Evolutionary conservation across 2,329 filamentous ascomycete species (phyloP).

Genomic region (Hypoxylon sp.): DNA sequence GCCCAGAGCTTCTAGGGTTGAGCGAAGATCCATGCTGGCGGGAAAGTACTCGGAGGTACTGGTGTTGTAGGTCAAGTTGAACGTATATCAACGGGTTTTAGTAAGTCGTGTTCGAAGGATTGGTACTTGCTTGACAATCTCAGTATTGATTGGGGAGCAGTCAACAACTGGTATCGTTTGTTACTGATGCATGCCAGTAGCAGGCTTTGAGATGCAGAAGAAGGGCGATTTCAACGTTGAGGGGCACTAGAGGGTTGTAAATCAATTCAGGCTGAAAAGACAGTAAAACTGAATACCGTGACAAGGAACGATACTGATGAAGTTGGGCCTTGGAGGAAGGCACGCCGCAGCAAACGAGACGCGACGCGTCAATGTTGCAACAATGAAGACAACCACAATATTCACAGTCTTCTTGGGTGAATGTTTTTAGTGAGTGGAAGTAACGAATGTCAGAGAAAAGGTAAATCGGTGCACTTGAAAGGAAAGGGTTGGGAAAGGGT

Average conservation of each 20-base stretch:
- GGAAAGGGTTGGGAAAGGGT: background rate
- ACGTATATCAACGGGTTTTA: background rate
- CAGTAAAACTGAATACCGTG: too few species aligned
- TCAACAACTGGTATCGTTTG: constrained; percentile 16
- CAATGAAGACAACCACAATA: background rate
- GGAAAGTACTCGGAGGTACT: background rate
- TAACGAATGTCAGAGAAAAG: background rate
- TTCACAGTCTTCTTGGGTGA: background rate
- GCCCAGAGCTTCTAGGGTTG: constrained; percentile 12
- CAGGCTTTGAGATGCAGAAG: constrained; percentile 6
- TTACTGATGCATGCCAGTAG: constrained; percentile 3
- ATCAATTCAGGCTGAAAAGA: background rate
- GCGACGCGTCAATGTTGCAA: background rate
- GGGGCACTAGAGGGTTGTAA: background rate
- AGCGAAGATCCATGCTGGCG: constrained; percentile 40
- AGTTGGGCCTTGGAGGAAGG: background rate
- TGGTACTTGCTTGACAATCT: background rate
- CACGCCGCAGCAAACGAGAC: background rate
- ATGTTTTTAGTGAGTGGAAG: background rate
- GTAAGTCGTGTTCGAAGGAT: background rate
- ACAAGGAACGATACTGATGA: background rate
- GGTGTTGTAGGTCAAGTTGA: background rate
- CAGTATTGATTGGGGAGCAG: background rate
- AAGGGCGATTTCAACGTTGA: background rate
- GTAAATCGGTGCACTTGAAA: background rate